Percentiles rank a stretch among this genome's conserved stretches.
These are phyloP conservation scores for Paraphoma chrysanthemicola DNA, from an alignment of 2,329 filamentous ascomycete species.

Conservation along the genomic window DNA sequence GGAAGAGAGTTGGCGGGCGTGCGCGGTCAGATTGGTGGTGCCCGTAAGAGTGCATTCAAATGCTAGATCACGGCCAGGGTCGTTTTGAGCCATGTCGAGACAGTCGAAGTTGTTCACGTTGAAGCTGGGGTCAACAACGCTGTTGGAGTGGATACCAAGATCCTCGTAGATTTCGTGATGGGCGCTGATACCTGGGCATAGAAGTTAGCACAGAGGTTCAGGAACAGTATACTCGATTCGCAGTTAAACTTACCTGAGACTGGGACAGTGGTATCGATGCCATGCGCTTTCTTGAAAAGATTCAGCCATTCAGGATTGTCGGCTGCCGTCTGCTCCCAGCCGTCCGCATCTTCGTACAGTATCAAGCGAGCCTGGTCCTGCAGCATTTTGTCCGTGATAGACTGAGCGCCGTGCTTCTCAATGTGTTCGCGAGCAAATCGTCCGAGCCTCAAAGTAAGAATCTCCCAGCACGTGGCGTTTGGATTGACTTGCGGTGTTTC, in stretches of 20 bases:
- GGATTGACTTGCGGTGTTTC: slow-evolving; percentile 15
- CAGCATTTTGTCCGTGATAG: slow-evolving; percentile 58
- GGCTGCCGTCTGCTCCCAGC: slow-evolving; percentile 56
- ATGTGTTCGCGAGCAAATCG: slow-evolving; percentile 52
- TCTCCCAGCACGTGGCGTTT: slow-evolving; percentile 57
- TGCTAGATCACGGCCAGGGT: slow-evolving; percentile 20
- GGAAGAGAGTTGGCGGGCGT: slow-evolving; percentile 18
- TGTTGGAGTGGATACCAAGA: slow-evolving; percentile 33
- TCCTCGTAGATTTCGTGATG: slow-evolving; percentile 43
- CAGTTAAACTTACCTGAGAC: slow-evolving; percentile 10
- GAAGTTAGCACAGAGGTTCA: not conserved
- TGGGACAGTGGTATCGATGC: slow-evolving; percentile 34
- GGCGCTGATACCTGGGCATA: slow-evolving; percentile 9
- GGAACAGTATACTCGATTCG: not conserved
- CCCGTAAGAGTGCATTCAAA: slow-evolving; percentile 39
- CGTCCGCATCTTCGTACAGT: slow-evolving; percentile 55
- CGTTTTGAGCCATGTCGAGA: slow-evolving; percentile 10
- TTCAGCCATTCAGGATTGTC: slow-evolving; percentile 55
- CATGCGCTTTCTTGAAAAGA: slow-evolving; percentile 58
- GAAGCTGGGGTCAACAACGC: slow-evolving; percentile 38
- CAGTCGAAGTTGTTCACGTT: slow-evolving; percentile 33
- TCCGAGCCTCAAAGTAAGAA: slow-evolving; percentile 56
- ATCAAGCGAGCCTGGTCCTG: slow-evolving; percentile 57
- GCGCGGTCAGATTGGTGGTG: slow-evolving; percentile 17
- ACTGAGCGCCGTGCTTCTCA: slow-evolving; percentile 41